A percentile compares a stretch with the other conserved stretches of the same genome.
Conservation (phyloP, 345 rosid species). For the Tarenaya hassleriana region DNA sequence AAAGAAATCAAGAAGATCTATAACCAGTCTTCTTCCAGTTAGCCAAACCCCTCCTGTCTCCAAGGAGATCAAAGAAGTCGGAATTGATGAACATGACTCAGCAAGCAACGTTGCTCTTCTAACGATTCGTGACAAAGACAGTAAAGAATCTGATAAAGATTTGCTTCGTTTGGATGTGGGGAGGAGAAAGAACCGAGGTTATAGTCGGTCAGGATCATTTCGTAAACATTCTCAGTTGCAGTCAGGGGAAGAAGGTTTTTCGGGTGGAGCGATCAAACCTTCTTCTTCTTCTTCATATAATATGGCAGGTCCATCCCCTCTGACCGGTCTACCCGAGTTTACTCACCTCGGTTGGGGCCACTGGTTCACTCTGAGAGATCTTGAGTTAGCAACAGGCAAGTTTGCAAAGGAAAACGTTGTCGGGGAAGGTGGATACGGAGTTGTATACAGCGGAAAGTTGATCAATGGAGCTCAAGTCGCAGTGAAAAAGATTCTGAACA, state of each 20-base stretch:
- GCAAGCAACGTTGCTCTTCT: slow-evolving; percentile 43
- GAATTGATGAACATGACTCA: slow-evolving; percentile 67
- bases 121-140: slow-evolving; percentile 22
- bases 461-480: slow-evolving; percentile 76
- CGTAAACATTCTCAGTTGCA: too few species aligned
- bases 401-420: slow-evolving; percentile 45
- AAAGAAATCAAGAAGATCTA: too few species aligned
- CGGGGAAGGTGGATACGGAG: slow-evolving; percentile 81
- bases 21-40: too few species aligned
- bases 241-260: too few species aligned
- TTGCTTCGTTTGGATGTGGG: too few species aligned
- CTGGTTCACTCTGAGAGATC: slow-evolving; percentile 92
- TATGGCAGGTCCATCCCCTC: slow-evolving; percentile 74
- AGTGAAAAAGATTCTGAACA: slow-evolving; percentile 91
- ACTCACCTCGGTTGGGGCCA: slow-evolving; percentile 98
- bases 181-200: slow-evolving; percentile 47
- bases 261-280: too few species aligned
- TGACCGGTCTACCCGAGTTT: slow-evolving; percentile 80
- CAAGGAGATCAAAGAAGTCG: slow-evolving; percentile 87
- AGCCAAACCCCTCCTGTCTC: slow-evolving; percentile 47
- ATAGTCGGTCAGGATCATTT: too few species aligned
- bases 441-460: slow-evolving; percentile 71
- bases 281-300: slow-evolving; percentile 56
- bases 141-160: too few species aligned
- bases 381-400: slow-evolving; percentile 62